Evolutionary conservation across 768 basidiomycete species (phyloP).

Genomic region (Phlegmacium glaucopus): DNA sequence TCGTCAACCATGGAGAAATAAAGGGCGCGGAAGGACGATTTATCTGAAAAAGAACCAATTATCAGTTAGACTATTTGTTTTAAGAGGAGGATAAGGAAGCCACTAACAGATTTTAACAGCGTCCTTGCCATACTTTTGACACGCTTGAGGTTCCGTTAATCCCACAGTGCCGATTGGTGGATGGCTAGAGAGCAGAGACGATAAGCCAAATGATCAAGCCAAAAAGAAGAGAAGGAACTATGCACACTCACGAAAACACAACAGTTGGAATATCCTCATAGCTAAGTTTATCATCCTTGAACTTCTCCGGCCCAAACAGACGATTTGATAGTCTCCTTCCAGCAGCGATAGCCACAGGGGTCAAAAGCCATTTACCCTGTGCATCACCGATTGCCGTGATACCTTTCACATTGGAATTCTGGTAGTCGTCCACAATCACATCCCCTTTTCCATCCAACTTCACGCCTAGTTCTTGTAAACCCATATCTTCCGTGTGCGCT

Average conservation of each 20-base stretch:
- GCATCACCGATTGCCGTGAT: constrained; percentile 91
- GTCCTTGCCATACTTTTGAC: constrained; percentile 81
- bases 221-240: neutral
- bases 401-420: constrained; percentile 69
- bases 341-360: constrained; percentile 97
- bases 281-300: constrained; percentile 81
- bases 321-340: constrained; percentile 87
- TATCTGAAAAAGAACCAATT: constrained; percentile 44
- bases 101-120: constrained; percentile 85
- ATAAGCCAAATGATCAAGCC: neutral
- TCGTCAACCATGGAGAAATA: constrained; percentile 93
- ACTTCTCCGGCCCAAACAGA: constrained; percentile 83
- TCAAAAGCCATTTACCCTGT: constrained; percentile 87
- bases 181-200: constrained; percentile 53
- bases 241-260: constrained; percentile 82
- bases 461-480: constrained; percentile 74
- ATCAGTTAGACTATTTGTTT: neutral
- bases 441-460: constrained; percentile 78
- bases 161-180: constrained; percentile 96
- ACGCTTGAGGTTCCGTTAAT: constrained; percentile 88
- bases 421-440: constrained; percentile 87
- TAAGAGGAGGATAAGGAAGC: neutral
- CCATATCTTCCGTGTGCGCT: constrained; percentile 74
- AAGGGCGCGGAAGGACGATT: constrained; percentile 75
- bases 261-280: constrained; percentile 94